phyloP scores from a whole-genome alignment of 2,329 filamentous ascomycete species.

The Dothideomycetidae sp. region DNA sequence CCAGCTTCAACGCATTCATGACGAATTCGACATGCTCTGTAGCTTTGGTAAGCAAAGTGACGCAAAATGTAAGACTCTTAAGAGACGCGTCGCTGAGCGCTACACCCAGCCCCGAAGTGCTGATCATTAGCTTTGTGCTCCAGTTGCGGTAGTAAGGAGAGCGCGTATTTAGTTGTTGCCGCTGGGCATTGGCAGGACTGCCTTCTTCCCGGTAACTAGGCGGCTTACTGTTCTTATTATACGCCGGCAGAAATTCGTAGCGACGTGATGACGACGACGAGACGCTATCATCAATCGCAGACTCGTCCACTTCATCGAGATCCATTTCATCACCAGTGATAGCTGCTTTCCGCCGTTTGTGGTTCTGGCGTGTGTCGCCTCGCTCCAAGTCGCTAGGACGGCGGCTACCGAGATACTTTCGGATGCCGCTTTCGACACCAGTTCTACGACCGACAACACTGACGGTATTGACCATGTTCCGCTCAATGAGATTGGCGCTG shows the following conservation, averaged over 20 bases:
- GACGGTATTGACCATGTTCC: constrained; percentile 75
- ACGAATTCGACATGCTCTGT: constrained; percentile 68
- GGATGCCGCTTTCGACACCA: constrained; percentile 72
- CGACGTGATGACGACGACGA: constrained; percentile 28
- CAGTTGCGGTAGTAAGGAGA: constrained; percentile 39
- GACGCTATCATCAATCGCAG: constrained; percentile 13
- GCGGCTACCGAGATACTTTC: constrained; percentile 57
- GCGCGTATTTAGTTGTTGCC: constrained; percentile 16
- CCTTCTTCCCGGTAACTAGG: constrained; percentile 23
- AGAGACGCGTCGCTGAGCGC: constrained; percentile 85
- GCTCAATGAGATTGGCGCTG: constrained; percentile 82
- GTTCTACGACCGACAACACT: constrained; percentile 71
- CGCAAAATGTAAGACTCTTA: constrained; percentile 68
- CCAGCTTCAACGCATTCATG: constrained; percentile 57
- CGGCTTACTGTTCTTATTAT: constrained; percentile 53
- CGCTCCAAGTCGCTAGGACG: constrained; percentile 38
- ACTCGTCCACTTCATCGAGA: constrained; percentile 28
- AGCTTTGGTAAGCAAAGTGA: constrained; percentile 65
- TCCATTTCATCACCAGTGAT: constrained; percentile 33
- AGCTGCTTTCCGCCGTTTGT: constrained; percentile 28
- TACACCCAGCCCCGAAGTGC: constrained; percentile 77
- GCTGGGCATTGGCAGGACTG: constrained; percentile 18
- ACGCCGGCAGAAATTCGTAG: constrained; percentile 65
- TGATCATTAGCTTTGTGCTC: constrained; percentile 73
- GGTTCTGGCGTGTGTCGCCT: constrained; percentile 22